Evolutionary conservation across 202 grass and related monocot genomes (phyloP).

Genomic region (Setaria viridis): DNA sequence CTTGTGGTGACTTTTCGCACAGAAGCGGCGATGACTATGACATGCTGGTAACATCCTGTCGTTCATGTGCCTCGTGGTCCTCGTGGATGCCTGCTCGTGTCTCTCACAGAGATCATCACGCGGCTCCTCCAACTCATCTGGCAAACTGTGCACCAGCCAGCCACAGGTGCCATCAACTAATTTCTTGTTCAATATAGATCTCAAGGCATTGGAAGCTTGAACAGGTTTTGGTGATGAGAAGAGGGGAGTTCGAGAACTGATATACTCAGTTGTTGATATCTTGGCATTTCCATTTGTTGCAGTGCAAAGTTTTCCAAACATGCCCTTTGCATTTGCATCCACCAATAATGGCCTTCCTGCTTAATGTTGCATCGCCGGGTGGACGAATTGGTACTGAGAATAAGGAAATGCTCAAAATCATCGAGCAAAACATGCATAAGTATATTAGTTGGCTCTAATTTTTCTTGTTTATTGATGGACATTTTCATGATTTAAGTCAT

Average conservation of each 20-base stretch:
- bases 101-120: too few species aligned
- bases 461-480: constrained; percentile 9
- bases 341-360: constrained; percentile 87
- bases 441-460: constrained; percentile 42
- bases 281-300: constrained; percentile 98
- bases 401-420: constrained; percentile 84
- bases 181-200: constrained; percentile 59
- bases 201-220: constrained; percentile 65
- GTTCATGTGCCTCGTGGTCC: too few species aligned
- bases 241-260: constrained; percentile 71
- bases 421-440: constrained; percentile 67
- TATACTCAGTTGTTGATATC: constrained; percentile 85
- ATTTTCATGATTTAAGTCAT: constrained; percentile 35
- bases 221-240: constrained; percentile 76
- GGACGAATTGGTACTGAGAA: constrained; percentile 79
- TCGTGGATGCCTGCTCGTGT: too few species aligned
- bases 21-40: too few species aligned
- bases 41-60: too few species aligned
- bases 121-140: too few species aligned
- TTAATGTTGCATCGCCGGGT: constrained; percentile 78
- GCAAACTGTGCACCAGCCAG: too few species aligned
- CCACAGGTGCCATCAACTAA: constrained; percentile 14
- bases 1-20: too few species aligned
- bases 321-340: constrained; percentile 77
- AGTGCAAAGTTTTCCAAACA: constrained; percentile 82